Evolutionary conservation across 805 yeast species (phyloP).

Genomic region (Spathaspora arborariae): DNA sequence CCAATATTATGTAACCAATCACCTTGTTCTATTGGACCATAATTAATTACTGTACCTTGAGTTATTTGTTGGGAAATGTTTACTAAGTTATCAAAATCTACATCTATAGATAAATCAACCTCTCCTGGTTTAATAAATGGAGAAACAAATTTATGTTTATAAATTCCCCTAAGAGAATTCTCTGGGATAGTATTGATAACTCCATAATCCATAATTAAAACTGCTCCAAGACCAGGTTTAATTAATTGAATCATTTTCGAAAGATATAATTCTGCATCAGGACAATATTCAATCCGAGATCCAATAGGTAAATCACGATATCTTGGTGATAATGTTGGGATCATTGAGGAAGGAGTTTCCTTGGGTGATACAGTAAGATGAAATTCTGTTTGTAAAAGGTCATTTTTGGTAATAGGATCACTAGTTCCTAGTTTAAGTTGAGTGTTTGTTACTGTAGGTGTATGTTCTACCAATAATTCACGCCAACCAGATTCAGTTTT

Average conservation of each 20-base stretch:
- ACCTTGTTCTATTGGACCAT: conserved; percentile 72
- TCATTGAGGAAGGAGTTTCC: conserved; percentile 58
- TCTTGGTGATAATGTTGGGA: conserved; percentile 51
- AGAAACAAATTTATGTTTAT: conserved; percentile 65
- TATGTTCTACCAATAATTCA: conserved; percentile 65
- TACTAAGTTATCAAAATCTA: conserved; percentile 64
- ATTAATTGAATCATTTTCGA: conserved; percentile 47
- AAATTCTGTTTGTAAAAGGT: conserved; percentile 36
- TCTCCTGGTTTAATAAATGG: conserved; percentile 77
- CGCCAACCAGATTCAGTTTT: conserved; percentile 72
- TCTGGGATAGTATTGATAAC: conserved; percentile 58
- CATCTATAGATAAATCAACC: conserved; percentile 80
- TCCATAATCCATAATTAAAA: conserved; percentile 77
- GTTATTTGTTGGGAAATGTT: conserved; percentile 9
- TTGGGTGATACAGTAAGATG: conserved; percentile 54
- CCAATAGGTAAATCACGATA: conserved; percentile 51
- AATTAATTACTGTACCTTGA: conserved; percentile 14
- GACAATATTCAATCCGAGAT: conserved; percentile 67
- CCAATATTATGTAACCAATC: conserved; percentile 78
- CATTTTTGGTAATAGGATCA: conserved; percentile 3
- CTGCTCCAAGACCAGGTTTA: conserved; percentile 50
- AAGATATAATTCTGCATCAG: conserved; percentile 63
- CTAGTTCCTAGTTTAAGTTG: conserved; percentile 23
- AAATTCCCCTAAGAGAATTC: conserved; percentile 72
- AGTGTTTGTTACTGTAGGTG: conserved; percentile 31